phyloP scores from a whole-genome alignment of 371 early-diverging fungal species.

The Mortierella sp. region DNA sequence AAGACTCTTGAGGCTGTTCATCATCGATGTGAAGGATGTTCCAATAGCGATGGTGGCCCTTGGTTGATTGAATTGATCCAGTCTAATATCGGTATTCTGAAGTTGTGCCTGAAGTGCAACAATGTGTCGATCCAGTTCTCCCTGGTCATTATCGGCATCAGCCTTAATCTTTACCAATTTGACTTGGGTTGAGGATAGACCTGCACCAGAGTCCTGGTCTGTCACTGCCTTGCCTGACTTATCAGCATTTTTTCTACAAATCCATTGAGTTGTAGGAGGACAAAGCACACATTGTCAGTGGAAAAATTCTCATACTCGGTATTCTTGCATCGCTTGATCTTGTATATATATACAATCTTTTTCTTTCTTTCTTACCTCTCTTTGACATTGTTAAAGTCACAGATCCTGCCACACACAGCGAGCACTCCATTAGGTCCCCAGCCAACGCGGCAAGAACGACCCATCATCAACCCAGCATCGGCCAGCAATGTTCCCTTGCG shows the following conservation, averaged over 20 bases:
- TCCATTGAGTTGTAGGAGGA: no score
- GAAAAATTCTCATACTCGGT: no score
- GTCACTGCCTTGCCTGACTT: no score
- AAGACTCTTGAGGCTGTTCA: conserved; percentile 29
- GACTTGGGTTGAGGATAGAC: conserved; percentile 15
- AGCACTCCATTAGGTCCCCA: conserved; percentile 80
- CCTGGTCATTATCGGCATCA: conserved; percentile 23
- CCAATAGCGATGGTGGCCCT: conserved; percentile 28
- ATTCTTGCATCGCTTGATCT: no score
- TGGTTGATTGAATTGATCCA: conserved; percentile 40
- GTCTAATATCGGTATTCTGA: conserved; percentile 28
- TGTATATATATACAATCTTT: no score
- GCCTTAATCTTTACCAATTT: conserved; percentile 25
- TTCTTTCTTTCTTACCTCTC: conserved; percentile 18
- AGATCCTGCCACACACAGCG: conserved; percentile 48
- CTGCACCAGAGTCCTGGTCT: no score
- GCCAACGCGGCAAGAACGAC: conserved; percentile 78
- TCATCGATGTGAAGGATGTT: conserved; percentile 36
- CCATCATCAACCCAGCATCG: conserved; percentile 79
- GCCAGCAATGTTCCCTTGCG: conserved; percentile 53
- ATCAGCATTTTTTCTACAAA: no score
- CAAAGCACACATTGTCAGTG: no score
- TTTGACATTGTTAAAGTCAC: conserved; percentile 24
- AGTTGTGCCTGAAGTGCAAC: conserved; percentile 41
- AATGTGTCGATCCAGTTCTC: conserved; percentile 25